phyloP scores from a whole-genome alignment of 2,329 filamentous ascomycete genomes.

The Neonectria coccinea region DNA sequence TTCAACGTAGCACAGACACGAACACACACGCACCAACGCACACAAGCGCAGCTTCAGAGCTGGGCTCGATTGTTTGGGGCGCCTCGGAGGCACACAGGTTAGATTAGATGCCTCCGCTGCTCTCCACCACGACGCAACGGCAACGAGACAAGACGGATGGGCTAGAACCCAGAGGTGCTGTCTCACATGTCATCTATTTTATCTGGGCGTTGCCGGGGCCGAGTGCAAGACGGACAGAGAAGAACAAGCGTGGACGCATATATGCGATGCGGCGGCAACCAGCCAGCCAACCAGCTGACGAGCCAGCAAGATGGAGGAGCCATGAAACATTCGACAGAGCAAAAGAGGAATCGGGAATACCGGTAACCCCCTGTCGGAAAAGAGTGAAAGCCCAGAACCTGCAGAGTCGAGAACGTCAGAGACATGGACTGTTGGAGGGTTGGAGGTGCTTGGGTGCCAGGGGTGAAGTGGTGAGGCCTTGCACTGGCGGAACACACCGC shows the following conservation, averaged over 20 bases:
- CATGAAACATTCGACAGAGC: not conserved
- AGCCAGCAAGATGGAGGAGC: not conserved
- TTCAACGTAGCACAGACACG: conserved; percentile 1
- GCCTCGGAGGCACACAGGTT: not conserved
- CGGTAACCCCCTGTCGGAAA: not conserved
- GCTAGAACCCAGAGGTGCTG: not conserved
- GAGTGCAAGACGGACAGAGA: not conserved
- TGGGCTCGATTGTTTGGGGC: not conserved
- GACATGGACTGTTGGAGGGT: not conserved
- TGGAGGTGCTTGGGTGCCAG: too few relatives aligned
- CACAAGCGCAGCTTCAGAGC: not conserved
- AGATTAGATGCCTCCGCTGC: not conserved
- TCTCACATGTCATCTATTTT: not conserved
- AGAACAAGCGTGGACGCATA: not conserved
- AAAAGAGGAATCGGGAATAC: not conserved
- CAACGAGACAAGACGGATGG: not conserved
- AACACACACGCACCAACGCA: not conserved
- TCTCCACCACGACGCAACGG: not conserved
- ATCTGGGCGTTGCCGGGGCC: not conserved
- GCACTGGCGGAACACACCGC: not conserved
- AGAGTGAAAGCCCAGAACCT: not conserved
- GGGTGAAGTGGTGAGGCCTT: too few relatives aligned
- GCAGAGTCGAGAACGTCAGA: conserved; percentile 18
- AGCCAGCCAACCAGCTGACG: not conserved
- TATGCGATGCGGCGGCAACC: not conserved